Base-by-base conservation (phyloP, 2,329 filamentous ascomycete species). In the Cladosporium sp. region DNA sequence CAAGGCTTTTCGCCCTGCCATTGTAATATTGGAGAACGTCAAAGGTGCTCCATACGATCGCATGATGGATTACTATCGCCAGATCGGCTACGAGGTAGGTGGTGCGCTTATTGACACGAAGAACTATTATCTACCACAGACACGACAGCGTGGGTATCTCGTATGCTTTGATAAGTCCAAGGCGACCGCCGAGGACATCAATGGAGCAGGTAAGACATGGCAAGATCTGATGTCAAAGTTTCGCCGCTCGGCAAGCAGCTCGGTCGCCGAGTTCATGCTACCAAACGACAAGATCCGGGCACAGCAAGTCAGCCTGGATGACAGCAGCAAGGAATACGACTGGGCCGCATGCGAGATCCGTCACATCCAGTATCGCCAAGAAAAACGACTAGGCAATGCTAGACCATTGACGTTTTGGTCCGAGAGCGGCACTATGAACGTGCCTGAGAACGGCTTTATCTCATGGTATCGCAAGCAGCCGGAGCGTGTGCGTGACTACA, bases 11-110 rank as follows among this genome's bases (percentile, higher is more conserved):
- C 76, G 80, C 0, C 89, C 89, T 0, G 79, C 78, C 1, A 75
- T 92, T 11, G 77, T 91, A 8, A 78, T 93, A 12, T 72, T 92
- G 2, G 90, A 93, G 70, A 93, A 94, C 66, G 87, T 93, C 1
- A 70, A 67, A 1, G 72, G 66, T 8, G 84, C 84, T 0, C 82
- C 84, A 0, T 93, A 88, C 86, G 71, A 74, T n/a, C 50, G 36
- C 1, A 73, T 73, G 70, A 60, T 72, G 3, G 51, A 59, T 3
- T 65, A 73, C 7, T 85, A 80, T 69, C 60, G 73, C 1, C 67
- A 72, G 0, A 77, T 84, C 38, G 82, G 78, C 2, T 93, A 92
- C 65, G 69, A 77, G 2, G 80, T 80, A 0, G 67, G 69, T 0
- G 78, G 76, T 50, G 63, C 78, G 0, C 74, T 73, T 4, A 73